These are phyloP conservation scores for Trichophyton verrucosum DNA, from an alignment of 2,329 filamentous ascomycete species.

Conservation along the genomic window DNA sequence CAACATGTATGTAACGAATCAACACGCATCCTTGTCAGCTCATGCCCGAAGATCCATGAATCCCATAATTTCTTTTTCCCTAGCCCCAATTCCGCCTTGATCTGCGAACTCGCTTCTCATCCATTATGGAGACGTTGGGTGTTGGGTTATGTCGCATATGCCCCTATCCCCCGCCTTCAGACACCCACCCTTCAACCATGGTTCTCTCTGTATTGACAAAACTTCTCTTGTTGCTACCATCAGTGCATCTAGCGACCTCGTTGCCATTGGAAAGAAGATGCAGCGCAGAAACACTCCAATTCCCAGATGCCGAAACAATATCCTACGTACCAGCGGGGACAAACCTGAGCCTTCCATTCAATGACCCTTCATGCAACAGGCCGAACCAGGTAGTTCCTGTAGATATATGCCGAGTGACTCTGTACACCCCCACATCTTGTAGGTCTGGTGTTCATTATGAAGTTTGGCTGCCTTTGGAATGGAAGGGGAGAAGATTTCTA, in stretches of 20 bases:
- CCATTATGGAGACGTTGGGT: not conserved
- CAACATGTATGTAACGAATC: too few species aligned
- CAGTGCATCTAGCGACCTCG: not conserved
- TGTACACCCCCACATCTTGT: constrained; percentile 22
- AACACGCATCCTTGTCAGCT: not conserved
- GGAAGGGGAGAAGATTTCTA: not conserved
- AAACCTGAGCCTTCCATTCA: constrained; percentile 14
- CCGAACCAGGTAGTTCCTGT: constrained; percentile 19
- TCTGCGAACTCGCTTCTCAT: not conserved
- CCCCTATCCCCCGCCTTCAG: not conserved
- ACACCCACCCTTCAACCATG: not conserved
- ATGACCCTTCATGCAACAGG: constrained; percentile 21
- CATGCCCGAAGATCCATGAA: not conserved
- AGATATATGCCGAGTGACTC: constrained; percentile 23
- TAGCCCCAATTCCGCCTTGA: not conserved
- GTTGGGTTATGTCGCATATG: not conserved
- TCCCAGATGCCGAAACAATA: not conserved
- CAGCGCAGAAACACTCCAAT: not conserved
- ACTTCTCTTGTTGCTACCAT: not conserved
- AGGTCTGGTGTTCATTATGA: constrained; percentile 30
- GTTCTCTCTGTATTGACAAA: not conserved
- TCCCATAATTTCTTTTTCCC: not conserved
- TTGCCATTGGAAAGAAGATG: not conserved
- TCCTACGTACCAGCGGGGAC: not conserved
- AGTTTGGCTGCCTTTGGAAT: constrained; percentile 9